Evolutionary conservation across 179 eudicot species (phyloP).

Genomic region (Nepenthes alata): DNA sequence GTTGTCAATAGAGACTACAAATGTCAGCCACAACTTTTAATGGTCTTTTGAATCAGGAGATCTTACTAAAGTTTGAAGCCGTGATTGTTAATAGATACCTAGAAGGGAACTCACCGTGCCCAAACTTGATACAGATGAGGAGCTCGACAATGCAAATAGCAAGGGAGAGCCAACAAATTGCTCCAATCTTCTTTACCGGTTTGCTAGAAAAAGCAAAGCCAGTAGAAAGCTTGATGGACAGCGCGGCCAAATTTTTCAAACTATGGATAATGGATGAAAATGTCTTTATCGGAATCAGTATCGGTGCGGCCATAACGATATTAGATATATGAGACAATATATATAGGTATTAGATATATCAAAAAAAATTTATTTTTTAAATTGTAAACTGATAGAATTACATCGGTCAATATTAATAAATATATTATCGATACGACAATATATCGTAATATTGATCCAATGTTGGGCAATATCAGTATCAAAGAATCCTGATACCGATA

Average conservation of each 20-base stretch:
- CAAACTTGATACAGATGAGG: slow-evolving; percentile 89
- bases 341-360: too few species aligned
- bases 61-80: background rate
- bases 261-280: background rate
- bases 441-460: too few species aligned
- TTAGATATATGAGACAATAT: too few species aligned
- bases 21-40: background rate
- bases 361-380: too few species aligned
- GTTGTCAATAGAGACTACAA: background rate
- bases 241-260: too few species aligned
- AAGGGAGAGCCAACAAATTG: slow-evolving; percentile 91
- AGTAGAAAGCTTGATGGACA: background rate
- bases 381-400: too few species aligned
- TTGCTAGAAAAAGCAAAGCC: slow-evolving; percentile 30
- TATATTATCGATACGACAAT: too few species aligned
- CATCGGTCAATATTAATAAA: too few species aligned
- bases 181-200: slow-evolving; percentile 81
- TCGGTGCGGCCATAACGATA: too few species aligned
- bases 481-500: background rate
- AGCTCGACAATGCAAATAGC: slow-evolving; percentile 94
- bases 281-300: background rate
- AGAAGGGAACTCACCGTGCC: slow-evolving; percentile 48
- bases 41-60: too few species aligned
- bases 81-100: background rate
- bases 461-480: too few species aligned